phyloP scores from a whole-genome alignment of 106 monocot genomes.

The Dendrobium officinale region DNA sequence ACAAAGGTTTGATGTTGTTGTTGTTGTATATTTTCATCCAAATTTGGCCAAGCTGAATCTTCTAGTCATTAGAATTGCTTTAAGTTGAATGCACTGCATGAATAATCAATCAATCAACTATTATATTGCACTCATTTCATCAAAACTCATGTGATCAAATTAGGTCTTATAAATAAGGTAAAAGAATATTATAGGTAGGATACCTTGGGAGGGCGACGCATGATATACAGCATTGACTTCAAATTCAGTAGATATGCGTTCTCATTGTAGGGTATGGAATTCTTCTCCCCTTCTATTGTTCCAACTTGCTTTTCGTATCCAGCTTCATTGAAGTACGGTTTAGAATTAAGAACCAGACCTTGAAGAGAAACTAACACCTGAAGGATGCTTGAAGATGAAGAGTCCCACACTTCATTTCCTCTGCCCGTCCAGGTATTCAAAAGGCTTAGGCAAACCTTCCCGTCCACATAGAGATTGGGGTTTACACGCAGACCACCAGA shows the following conservation, averaged over 20 bases:
- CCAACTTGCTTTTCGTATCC: constrained; percentile 97
- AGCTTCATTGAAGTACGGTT: constrained; percentile 98
- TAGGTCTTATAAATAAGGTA: too few relatives aligned
- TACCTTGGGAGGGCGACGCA: constrained; percentile 88
- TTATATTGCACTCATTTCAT: too few relatives aligned
- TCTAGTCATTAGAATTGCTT: not conserved
- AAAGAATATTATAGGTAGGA: too few relatives aligned
- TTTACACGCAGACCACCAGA: constrained; percentile 94
- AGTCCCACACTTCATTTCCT: constrained; percentile 97
- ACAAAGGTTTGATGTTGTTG: too few relatives aligned
- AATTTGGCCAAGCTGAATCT: too few relatives aligned
- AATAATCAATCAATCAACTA: too few relatives aligned
- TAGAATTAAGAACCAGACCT: constrained; percentile 88
- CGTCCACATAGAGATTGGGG: constrained; percentile 91
- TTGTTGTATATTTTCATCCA: too few relatives aligned
- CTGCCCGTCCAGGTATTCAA: constrained; percentile 95
- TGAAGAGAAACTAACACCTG: constrained; percentile 97
- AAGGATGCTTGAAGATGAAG: constrained; percentile 85
- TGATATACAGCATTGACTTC: constrained; percentile 84
- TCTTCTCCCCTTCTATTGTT: constrained; percentile 93
- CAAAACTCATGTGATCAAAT: too few relatives aligned
- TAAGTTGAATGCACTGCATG: not conserved
- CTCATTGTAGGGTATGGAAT: constrained; percentile 87
- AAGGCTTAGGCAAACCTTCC: constrained; percentile 93
- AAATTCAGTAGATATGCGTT: constrained; percentile 82